phyloP scores from a whole-genome alignment of 2,329 filamentous ascomycete genomes.

The Phaeosphaeria sp. region DNA sequence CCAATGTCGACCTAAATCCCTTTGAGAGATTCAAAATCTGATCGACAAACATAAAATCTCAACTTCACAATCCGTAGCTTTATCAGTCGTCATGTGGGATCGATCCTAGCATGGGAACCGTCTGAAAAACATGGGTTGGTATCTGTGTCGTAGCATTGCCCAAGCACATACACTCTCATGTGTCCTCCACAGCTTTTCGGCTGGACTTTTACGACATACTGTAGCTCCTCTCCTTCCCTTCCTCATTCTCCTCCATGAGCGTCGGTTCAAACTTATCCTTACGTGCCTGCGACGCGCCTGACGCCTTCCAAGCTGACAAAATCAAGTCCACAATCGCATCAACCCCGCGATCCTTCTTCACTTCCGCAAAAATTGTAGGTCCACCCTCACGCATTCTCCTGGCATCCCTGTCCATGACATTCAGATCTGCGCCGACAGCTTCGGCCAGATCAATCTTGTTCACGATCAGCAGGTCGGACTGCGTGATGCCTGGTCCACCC shows the following conservation, averaged over 20 bases:
- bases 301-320: constrained; percentile 88
- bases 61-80: too few relatives aligned
- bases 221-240: constrained; percentile 19
- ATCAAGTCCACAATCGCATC: constrained; percentile 88
- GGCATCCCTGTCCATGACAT: constrained; percentile 93
- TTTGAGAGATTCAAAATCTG: not conserved
- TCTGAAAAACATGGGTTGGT: too few relatives aligned
- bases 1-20: not conserved
- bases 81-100: too few relatives aligned
- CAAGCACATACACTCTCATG: not conserved
- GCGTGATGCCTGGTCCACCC: constrained; percentile 95
- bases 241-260: constrained; percentile 34
- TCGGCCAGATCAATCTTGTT: constrained; percentile 98
- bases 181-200: not conserved
- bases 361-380: constrained; percentile 93
- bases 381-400: constrained; percentile 94
- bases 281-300: constrained; percentile 67
- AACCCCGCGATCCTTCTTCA: constrained; percentile 89
- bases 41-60: too few relatives aligned
- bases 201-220: constrained; percentile 7
- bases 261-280: constrained; percentile 44
- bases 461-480: constrained; percentile 89
- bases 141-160: too few relatives aligned
- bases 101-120: too few relatives aligned
- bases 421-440: constrained; percentile 86